Percentiles rank a stretch among this genome's conserved stretches.
phyloP scores from a whole-genome alignment of 495 filamentous ascomycete genomes.

The Penicillium cinerascens region DNA sequence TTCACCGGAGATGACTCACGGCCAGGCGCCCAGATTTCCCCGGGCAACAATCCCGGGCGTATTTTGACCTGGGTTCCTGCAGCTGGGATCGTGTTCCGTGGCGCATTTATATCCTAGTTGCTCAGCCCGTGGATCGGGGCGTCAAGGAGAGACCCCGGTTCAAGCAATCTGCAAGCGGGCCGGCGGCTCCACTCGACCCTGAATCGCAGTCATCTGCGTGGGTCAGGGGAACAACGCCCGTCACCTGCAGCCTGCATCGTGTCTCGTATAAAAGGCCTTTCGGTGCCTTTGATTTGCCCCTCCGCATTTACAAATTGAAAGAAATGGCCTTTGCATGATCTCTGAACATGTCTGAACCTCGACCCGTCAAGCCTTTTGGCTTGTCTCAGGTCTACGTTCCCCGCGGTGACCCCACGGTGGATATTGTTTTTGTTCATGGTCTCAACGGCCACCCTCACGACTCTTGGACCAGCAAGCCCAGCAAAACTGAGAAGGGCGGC shows the following conservation, averaged over 20 bases:
- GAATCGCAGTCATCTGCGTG: constrained; percentile 16
- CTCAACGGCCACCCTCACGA: constrained; percentile 73
- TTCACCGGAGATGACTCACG: not conserved
- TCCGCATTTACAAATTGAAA: not conserved
- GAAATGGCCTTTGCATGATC: constrained; percentile 7
- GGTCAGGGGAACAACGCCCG: constrained; percentile 14
- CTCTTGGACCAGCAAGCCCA: constrained; percentile 66
- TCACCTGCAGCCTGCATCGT: constrained; percentile 10
- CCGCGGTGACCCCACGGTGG: constrained; percentile 36
- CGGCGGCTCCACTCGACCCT: constrained; percentile 1
- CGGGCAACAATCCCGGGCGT: not conserved
- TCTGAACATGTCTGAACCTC: constrained; percentile 23
- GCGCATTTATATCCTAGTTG: not conserved
- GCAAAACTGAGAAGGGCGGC: constrained; percentile 19
- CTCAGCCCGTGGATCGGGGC: not conserved
- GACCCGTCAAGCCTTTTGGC: constrained; percentile 60
- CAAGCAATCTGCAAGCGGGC: constrained; percentile 8
- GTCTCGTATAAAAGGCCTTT: not conserved
- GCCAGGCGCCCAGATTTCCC: not conserved
- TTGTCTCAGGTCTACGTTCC: constrained; percentile 64
- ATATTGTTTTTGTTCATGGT: constrained; percentile 77
- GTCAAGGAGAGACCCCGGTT: not conserved
- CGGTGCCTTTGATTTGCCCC: not conserved
- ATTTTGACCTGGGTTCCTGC: constrained; percentile 14
- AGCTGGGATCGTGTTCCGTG: not conserved